Evolutionary conservation across 257 asterid genomes (phyloP).

Genomic region (Capsicum rhomboideum): DNA sequence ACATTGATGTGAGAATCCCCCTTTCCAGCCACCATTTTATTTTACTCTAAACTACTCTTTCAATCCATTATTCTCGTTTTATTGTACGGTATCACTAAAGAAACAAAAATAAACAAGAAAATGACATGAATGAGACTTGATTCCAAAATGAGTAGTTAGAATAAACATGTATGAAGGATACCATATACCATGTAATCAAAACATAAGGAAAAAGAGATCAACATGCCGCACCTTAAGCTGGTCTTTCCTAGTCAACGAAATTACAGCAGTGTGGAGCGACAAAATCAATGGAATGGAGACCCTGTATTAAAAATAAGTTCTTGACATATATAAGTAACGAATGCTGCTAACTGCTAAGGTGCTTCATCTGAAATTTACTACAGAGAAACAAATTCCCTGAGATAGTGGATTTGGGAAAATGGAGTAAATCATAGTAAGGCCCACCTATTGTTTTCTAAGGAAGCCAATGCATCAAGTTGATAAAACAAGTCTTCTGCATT

Average conservation of each 20-base stretch:
- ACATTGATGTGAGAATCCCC: neutral
- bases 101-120: neutral
- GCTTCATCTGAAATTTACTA: neutral
- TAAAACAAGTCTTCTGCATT: constrained; percentile 64
- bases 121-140: neutral
- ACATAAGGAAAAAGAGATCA: neutral
- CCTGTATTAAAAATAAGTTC: constrained; percentile 36
- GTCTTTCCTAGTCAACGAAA: constrained; percentile 68
- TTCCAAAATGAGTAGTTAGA: neutral
- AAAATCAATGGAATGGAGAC: constrained; percentile 71
- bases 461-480: constrained; percentile 77
- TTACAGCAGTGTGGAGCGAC: constrained; percentile 77
- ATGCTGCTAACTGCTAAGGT: neutral
- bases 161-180: neutral
- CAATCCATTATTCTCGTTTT: neutral
- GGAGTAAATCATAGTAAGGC: constrained; percentile 6
- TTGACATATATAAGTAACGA: neutral
- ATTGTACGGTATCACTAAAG: neutral
- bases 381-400: neutral
- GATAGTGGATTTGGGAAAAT: neutral
- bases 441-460: constrained; percentile 65
- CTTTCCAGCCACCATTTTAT: neutral
- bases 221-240: constrained; percentile 63
- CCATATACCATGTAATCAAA: neutral
- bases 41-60: neutral